Evolutionary conservation across 345 rosid species (phyloP).

Genomic region (Heritiera fomes): DNA sequence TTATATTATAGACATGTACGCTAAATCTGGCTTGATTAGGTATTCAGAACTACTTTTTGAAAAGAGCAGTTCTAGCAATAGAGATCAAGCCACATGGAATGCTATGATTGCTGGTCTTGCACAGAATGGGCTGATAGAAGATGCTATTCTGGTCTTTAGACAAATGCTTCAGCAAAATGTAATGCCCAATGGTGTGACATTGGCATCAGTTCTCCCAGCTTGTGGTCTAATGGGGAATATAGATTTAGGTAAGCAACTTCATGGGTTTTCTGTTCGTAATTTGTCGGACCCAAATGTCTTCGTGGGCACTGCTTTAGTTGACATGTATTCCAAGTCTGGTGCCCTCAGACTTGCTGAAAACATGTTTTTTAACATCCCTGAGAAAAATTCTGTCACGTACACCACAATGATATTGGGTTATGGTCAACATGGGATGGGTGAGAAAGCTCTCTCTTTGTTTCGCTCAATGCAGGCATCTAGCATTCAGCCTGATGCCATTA

Average conservation of each 20-base stretch:
- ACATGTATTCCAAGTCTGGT: slow-evolving; percentile 89
- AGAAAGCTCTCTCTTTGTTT: slow-evolving; percentile 76
- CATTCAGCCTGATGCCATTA: slow-evolving; percentile 63
- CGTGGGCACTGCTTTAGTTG: slow-evolving; percentile 73
- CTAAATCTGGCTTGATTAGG: slow-evolving; percentile 73
- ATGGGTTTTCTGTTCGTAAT: slow-evolving; percentile 67
- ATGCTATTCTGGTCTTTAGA: slow-evolving; percentile 52
- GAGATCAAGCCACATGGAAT: slow-evolving; percentile 90
- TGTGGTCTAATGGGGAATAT: slow-evolving; percentile 62
- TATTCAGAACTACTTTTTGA: slow-evolving; percentile 49
- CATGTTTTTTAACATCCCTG: slow-evolving; percentile 46
- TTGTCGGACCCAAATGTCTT: slow-evolving; percentile 68
- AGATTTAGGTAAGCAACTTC: slow-evolving; percentile 75
- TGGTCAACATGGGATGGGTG: slow-evolving; percentile 87
- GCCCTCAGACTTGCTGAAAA: slow-evolving; percentile 57
- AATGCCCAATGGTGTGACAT: slow-evolving; percentile 66
- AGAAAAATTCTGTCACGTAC: slow-evolving; percentile 77
- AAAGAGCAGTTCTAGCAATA: slow-evolving; percentile 30
- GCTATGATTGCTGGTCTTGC: slow-evolving; percentile 84
- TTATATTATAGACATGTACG: slow-evolving; percentile 83
- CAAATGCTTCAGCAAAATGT: slow-evolving; percentile 63
- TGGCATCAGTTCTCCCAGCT: slow-evolving; percentile 81
- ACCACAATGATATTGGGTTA: slow-evolving; percentile 79
- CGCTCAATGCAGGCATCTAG: slow-evolving; percentile 53
- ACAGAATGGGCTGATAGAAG: slow-evolving; percentile 61